Evolutionary conservation across 2,329 filamentous ascomycete species (phyloP).

Genomic region (Tympanopsis confertula): DNA sequence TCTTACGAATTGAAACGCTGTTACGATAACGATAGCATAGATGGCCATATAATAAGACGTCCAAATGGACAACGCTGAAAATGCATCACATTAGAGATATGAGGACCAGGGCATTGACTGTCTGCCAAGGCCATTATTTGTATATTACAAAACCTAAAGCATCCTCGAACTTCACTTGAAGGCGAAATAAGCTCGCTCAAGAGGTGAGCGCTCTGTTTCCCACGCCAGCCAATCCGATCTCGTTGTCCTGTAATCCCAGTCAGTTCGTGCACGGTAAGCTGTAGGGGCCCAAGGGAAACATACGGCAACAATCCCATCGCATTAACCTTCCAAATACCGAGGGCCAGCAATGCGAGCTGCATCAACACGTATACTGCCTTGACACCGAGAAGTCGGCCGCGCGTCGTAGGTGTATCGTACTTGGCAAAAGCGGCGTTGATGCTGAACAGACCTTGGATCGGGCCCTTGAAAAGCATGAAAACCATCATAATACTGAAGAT

Average conservation of each 20-base stretch:
- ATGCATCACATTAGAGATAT: too few relatives aligned
- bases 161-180: conserved; percentile 33
- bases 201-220: conserved; percentile 64
- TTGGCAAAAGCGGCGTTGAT: conserved; percentile 83
- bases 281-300: conserved; percentile 21
- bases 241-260: conserved; percentile 54
- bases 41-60: too few relatives aligned
- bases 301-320: conserved; percentile 89
- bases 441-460: conserved; percentile 69
- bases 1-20: too few relatives aligned
- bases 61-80: too few relatives aligned
- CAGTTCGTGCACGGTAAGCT: neutral
- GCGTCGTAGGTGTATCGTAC: conserved; percentile 75
- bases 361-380: conserved; percentile 81
- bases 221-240: conserved; percentile 95
- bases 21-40: too few relatives aligned
- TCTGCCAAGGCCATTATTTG: too few relatives aligned
- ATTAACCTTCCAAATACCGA: conserved; percentile 95
- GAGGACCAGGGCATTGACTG: too few relatives aligned
- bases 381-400: conserved; percentile 62
- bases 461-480: conserved; percentile 96
- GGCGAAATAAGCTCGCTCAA: conserved; percentile 55
- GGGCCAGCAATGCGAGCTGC: conserved; percentile 69
- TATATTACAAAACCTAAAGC: too few relatives aligned
- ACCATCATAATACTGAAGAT: conserved; percentile 99